Percentiles rank a stretch among this genome's conserved stretches.
These are phyloP conservation scores for Xanthoconium stramineum DNA, from an alignment of 768 basidiomycete species.

Conservation along the genomic window DNA sequence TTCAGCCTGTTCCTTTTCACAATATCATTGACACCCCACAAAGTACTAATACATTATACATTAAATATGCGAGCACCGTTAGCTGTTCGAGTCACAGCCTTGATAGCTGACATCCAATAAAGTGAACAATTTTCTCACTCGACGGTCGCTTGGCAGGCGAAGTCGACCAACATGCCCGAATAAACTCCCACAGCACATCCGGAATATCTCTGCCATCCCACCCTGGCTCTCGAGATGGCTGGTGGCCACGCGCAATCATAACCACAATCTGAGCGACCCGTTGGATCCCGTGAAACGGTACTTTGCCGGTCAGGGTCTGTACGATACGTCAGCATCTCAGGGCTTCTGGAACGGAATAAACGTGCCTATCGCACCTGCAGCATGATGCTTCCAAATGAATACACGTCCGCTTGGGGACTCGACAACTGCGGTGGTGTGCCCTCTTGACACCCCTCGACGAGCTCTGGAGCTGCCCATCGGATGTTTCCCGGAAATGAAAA, in stretches of 20 bases:
- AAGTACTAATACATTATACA: too few relatives aligned
- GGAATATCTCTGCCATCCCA: slow-evolving; percentile 27
- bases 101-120: slow-evolving; percentile 10
- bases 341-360: neutral
- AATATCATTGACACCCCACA: too few relatives aligned
- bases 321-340: neutral
- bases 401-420: slow-evolving; percentile 21
- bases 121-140: slow-evolving; percentile 7
- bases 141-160: slow-evolving; percentile 15
- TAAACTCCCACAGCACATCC: slow-evolving; percentile 21
- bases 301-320: slow-evolving; percentile 23
- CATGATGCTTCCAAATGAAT: slow-evolving; percentile 31
- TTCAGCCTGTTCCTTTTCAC: too few relatives aligned
- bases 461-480: slow-evolving; percentile 30
- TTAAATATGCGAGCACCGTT: neutral
- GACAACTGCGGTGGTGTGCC: slow-evolving; percentile 2
- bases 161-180: slow-evolving; percentile 22
- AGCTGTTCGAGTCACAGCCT: neutral
- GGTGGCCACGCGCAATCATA: slow-evolving; percentile 10
- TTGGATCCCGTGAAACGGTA: slow-evolving; percentile 21
- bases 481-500: slow-evolving; percentile 23
- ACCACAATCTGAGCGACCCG: slow-evolving; percentile 24
- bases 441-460: slow-evolving; percentile 9
- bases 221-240: slow-evolving; percentile 8
- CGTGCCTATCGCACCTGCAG: slow-evolving; percentile 18